Conservation (phyloP, 2,329 filamentous ascomycete genomes). For the Trichoderma gracile region DNA sequence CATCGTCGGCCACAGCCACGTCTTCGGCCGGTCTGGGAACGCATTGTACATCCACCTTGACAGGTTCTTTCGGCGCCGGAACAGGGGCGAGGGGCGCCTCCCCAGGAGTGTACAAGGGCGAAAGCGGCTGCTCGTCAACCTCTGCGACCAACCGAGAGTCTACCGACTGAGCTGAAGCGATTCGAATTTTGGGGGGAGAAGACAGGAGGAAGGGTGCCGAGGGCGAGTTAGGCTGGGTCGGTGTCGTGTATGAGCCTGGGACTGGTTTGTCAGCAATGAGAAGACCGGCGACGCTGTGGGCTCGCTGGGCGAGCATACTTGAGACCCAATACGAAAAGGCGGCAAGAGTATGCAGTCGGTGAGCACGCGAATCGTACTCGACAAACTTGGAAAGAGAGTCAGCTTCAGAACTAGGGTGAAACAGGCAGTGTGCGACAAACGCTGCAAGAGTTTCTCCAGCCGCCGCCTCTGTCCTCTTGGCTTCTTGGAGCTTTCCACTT, state of each 20-base stretch:
- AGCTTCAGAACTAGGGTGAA: constrained; percentile 27
- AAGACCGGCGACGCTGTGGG: constrained; percentile 39
- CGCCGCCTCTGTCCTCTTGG: constrained; percentile 78
- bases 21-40: constrained; percentile 78
- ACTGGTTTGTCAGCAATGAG: constrained; percentile 4
- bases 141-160: constrained; percentile 73
- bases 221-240: constrained; percentile 64
- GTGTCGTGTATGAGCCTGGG: constrained; percentile 24
- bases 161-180: constrained; percentile 84
- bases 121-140: constrained; percentile 56
- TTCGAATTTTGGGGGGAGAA: constrained; percentile 73
- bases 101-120: constrained; percentile 47
- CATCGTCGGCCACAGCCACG: constrained; percentile 82
- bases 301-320: constrained; percentile 52
- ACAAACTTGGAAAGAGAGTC: constrained; percentile 69
- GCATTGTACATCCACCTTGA: constrained; percentile 86
- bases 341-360: constrained; percentile 82
- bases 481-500: constrained; percentile 90
- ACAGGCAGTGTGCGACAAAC: constrained; percentile 48
- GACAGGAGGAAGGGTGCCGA: constrained; percentile 72
- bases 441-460: constrained; percentile 95
- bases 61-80: constrained; percentile 47
- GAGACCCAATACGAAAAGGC: constrained; percentile 96
- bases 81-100: constrained; percentile 40
- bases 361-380: constrained; percentile 92